Percentiles rank a stretch among this genome's conserved stretches.
Evolutionary conservation across 169 alveolate genomes (phyloP).

Genomic region (Toxoplasma gondii): DNA sequence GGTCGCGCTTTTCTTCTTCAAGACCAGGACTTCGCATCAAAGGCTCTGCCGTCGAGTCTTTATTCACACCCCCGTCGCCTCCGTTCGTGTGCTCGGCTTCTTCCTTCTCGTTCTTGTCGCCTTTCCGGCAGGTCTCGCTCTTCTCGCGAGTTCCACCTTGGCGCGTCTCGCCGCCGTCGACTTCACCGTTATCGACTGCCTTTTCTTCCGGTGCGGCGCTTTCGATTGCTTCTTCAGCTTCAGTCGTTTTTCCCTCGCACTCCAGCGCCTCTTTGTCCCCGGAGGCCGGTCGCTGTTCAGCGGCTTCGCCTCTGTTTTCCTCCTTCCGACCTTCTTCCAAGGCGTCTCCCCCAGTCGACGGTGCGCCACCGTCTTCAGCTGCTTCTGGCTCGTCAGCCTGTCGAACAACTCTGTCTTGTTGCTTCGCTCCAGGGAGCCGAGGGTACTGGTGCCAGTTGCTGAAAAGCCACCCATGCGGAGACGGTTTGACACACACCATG

Average conservation of each 20-base stretch:
- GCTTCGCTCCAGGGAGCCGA: conserved; percentile 14
- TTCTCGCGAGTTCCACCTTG: background rate
- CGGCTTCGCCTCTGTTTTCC: background rate
- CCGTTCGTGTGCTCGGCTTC: background rate
- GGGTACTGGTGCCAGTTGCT: conserved; percentile 51
- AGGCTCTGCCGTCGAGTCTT: background rate
- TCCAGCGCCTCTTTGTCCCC: background rate
- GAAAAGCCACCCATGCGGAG: background rate
- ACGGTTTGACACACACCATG: background rate
- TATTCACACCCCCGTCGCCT: background rate
- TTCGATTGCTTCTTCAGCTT: background rate
- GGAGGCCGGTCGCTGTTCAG: no score
- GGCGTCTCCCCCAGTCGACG: background rate
- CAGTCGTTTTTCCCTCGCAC: background rate
- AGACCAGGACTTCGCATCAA: background rate
- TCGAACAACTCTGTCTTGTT: background rate
- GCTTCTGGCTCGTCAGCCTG: background rate
- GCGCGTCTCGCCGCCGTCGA: background rate
- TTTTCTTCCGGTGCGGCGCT: background rate
- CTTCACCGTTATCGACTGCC: background rate
- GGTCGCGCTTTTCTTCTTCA: no score
- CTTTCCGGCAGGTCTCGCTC: background rate
- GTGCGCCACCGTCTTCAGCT: background rate
- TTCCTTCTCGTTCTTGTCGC: background rate
- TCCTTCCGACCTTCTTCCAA: background rate